phyloP scores from a whole-genome alignment of 139 green algal species.

The Coelastrella sp. region DNA sequence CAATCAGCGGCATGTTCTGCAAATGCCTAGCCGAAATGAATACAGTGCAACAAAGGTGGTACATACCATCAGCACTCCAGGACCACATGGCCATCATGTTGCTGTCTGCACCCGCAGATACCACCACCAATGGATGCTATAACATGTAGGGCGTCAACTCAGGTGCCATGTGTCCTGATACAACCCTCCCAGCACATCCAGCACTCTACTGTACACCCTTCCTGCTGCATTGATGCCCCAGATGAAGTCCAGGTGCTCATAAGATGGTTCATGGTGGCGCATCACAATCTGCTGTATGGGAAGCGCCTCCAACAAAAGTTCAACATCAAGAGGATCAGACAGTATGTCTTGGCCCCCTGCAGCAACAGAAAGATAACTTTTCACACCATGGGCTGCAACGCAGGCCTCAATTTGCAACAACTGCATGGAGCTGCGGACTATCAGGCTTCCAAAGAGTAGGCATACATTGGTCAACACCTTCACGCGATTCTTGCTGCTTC shows the following conservation, averaged over 20 bases:
- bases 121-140: too few species aligned
- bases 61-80: too few species aligned
- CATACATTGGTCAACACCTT: too few species aligned
- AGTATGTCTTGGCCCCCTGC: constrained; percentile 60
- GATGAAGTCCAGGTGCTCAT: constrained; percentile 67
- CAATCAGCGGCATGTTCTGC: too few species aligned
- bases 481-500: too few species aligned
- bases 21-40: too few species aligned
- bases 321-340: constrained; percentile 53
- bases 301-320: constrained; percentile 47
- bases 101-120: too few species aligned
- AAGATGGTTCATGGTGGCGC: constrained; percentile 2
- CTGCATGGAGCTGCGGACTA: too few species aligned
- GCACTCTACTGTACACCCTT: constrained; percentile 50
- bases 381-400: background rate
- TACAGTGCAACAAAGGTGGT: too few species aligned
- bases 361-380: background rate
- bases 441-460: background rate
- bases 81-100: too few species aligned
- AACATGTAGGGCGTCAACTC: too few species aligned
- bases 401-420: background rate
- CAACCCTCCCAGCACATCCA: constrained; percentile 26
- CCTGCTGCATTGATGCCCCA: constrained; percentile 61
- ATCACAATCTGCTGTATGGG: constrained; percentile 24
- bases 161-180: too few species aligned